Percentiles rank a stretch among this genome's conserved stretches.
Evolutionary conservation across 148 eudicot species (phyloP).

Genomic region (Silene uniflora): DNA sequence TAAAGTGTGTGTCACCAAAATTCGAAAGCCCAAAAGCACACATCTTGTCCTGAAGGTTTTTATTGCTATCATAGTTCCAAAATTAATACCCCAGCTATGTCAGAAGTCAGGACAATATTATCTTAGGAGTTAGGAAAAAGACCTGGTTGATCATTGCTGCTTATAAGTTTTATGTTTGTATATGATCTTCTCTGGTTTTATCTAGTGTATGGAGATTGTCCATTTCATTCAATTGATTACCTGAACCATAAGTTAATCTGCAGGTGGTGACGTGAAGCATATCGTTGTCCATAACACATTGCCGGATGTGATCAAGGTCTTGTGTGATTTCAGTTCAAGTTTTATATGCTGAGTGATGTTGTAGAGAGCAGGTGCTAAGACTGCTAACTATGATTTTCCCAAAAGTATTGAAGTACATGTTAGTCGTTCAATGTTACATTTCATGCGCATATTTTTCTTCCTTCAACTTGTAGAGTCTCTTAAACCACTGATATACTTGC

Average conservation of each 20-base stretch:
- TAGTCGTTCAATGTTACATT: too few relatives aligned
- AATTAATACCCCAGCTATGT: not conserved
- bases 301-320: constrained; percentile 76
- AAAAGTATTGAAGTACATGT: not conserved
- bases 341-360: constrained; percentile 3
- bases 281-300: constrained; percentile 48
- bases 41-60: constrained; percentile 89
- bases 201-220: constrained; percentile 11
- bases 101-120: not conserved
- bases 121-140: not conserved
- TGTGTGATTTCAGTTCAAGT: constrained; percentile 18
- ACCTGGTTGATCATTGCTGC: constrained; percentile 8
- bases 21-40: constrained; percentile 68
- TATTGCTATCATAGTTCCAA: not conserved
- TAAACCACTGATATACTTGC: too few relatives aligned
- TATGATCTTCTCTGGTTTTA: constrained; percentile 9
- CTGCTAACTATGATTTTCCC: not conserved
- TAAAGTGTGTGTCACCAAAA: constrained; percentile 80
- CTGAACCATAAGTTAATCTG: constrained; percentile 50
- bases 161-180: constrained; percentile 5
- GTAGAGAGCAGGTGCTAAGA: not conserved
- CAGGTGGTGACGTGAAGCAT: constrained; percentile 96
- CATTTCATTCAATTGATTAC: constrained; percentile 19
- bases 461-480: too few relatives aligned
- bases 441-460: too few relatives aligned